A percentile compares a stretch with the other conserved stretches of the same genome.
phyloP scores from a whole-genome alignment of 1,139 yeast species.

The Saccharomycopsis hybrid region DNA sequence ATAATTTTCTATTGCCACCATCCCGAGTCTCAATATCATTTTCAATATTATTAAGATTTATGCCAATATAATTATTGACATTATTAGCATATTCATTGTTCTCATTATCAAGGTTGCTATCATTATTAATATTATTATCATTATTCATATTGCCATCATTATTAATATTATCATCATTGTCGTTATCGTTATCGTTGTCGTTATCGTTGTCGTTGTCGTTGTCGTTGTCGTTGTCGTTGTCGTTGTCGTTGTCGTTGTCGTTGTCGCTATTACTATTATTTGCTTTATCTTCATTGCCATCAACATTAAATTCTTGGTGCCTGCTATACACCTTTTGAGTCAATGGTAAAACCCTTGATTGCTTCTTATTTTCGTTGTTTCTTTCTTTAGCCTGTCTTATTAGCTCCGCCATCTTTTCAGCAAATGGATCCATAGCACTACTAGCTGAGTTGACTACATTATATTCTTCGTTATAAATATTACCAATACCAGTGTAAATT shows the following conservation, averaged over 20 bases:
- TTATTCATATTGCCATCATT: neutral
- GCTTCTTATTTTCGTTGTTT: neutral
- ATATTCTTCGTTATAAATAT: conserved; percentile 2
- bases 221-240: neutral
- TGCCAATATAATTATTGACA: neutral
- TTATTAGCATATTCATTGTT: neutral
- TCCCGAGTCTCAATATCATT: neutral
- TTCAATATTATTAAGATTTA: neutral
- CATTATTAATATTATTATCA: neutral
- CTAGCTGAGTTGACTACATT: neutral
- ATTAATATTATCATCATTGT: neutral
- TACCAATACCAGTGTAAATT: conserved; percentile 2
- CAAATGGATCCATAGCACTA: neutral
- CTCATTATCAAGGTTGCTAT: neutral
- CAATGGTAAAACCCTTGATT: neutral
- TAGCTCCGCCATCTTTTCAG: neutral
- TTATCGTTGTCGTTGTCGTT: neutral
- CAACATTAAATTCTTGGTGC: neutral
- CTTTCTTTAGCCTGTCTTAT: neutral
- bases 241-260: neutral
- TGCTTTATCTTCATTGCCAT: neutral
- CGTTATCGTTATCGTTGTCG: neutral
- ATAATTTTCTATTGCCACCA: too few species aligned
- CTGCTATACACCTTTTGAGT: too few species aligned
- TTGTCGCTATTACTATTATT: neutral